phyloP scores from a whole-genome alignment of 495 filamentous ascomycete species.

The Talaromyces stipitatus region DNA sequence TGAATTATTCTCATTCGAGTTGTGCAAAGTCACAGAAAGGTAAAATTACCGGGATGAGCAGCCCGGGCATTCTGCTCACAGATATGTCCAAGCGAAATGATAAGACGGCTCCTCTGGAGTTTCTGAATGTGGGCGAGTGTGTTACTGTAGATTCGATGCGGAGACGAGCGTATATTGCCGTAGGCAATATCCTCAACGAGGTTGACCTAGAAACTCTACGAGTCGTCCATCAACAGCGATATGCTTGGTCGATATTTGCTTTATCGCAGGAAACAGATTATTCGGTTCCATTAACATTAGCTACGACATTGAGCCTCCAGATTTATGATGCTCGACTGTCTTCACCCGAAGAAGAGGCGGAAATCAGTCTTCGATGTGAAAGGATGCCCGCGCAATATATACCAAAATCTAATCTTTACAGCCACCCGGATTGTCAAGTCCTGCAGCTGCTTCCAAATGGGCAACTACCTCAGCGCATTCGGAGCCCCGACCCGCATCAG shows the following conservation, averaged over 20 bases:
- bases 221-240: conserved; percentile 62
- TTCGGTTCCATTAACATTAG: conserved; percentile 70
- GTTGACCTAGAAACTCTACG: conserved; percentile 75
- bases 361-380: conserved; percentile 35
- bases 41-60: conserved; percentile 55
- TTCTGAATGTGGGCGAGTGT: conserved; percentile 73
- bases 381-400: conserved; percentile 18
- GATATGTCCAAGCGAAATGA: conserved; percentile 36
- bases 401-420: conserved; percentile 25
- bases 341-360: conserved; percentile 32
- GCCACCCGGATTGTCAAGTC: conserved; percentile 30
- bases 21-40: conserved; percentile 43
- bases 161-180: conserved; percentile 70
- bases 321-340: conserved; percentile 68
- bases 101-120: conserved; percentile 38
- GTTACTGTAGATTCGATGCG: conserved; percentile 68
- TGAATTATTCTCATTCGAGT: conserved; percentile 49
- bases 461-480: conserved; percentile 32
- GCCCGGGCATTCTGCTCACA: conserved; percentile 52
- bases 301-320: conserved; percentile 75
- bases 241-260: conserved; percentile 76
- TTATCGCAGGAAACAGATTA: conserved; percentile 68
- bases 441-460: conserved; percentile 33
- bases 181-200: conserved; percentile 69
- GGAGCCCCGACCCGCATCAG: conserved; percentile 30